Conservation (phyloP, 306 rosid species). For the Gastrolobium bilobum region DNA sequence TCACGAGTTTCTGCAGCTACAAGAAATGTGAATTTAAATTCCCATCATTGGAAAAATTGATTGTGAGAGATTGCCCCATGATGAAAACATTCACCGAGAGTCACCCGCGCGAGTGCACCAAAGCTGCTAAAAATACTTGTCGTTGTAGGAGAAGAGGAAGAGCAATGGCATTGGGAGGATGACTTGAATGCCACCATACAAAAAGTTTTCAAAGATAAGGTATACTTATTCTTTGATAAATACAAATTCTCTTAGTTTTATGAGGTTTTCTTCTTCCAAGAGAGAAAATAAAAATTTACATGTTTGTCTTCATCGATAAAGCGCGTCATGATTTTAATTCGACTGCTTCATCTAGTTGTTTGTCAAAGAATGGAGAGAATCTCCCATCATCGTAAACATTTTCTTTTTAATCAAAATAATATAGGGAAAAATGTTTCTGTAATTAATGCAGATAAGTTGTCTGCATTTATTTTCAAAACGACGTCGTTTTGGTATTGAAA, state of each 20-base stretch:
- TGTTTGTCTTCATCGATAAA: too few species aligned
- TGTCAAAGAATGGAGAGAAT: background rate
- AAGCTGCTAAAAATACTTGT: background rate
- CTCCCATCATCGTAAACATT: background rate
- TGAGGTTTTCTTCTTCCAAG: background rate
- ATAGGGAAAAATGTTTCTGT: too few species aligned
- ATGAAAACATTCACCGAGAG: background rate
- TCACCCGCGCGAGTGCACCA: background rate
- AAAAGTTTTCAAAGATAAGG: constrained; percentile 31
- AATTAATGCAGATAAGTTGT: too few species aligned
- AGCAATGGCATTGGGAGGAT: constrained; percentile 23
- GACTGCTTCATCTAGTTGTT: background rate
- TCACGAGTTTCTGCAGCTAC: constrained; percentile 27
- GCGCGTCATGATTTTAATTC: background rate
- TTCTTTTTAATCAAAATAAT: background rate
- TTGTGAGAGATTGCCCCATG: background rate
- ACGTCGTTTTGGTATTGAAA: too few species aligned
- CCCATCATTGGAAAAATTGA: constrained; percentile 29
- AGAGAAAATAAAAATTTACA: too few species aligned
- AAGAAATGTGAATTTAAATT: background rate
- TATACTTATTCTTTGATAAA: background rate
- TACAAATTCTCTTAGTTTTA: background rate
- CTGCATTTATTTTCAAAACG: too few species aligned
- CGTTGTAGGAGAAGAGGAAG: background rate
- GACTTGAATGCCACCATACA: constrained; percentile 37